Evolutionary conservation across 306 rosid species (phyloP).

Genomic region (Acacia acuminata): DNA sequence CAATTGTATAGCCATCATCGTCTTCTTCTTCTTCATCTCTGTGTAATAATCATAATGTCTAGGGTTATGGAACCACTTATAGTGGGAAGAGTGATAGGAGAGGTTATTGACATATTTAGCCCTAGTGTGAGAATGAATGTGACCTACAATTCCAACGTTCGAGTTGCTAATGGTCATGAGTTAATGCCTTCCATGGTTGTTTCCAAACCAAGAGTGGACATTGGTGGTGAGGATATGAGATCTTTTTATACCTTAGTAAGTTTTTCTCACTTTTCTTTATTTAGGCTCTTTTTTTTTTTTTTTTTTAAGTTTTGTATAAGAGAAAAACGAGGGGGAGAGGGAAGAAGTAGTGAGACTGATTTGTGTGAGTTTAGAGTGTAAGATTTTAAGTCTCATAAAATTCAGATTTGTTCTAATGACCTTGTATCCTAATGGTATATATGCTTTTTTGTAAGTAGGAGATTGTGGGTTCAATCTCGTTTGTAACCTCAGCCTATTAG

Average conservation of each 20-base stretch:
- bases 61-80: conserved; percentile 57
- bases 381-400: background rate
- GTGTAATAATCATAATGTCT: conserved; percentile 29
- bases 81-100: conserved; percentile 88
- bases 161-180: conserved; percentile 87
- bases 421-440: no score
- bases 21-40: background rate
- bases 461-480: no score
- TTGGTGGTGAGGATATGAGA: conserved; percentile 85
- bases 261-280: background rate
- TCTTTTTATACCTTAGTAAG: conserved; percentile 78
- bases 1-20: background rate
- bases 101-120: conserved; percentile 75
- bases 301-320: background rate
- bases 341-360: background rate
- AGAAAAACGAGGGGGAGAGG: background rate
- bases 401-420: no score
- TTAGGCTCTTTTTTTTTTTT: background rate
- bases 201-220: conserved; percentile 72
- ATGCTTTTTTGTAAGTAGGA: no score
- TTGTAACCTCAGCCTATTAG: no score
- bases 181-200: conserved; percentile 62
- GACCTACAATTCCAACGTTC: conserved; percentile 53
- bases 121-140: conserved; percentile 80
- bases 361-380: background rate